Evolutionary conservation across 768 basidiomycete species (phyloP).

Genomic region (Suillus fuscotomentosus): DNA sequence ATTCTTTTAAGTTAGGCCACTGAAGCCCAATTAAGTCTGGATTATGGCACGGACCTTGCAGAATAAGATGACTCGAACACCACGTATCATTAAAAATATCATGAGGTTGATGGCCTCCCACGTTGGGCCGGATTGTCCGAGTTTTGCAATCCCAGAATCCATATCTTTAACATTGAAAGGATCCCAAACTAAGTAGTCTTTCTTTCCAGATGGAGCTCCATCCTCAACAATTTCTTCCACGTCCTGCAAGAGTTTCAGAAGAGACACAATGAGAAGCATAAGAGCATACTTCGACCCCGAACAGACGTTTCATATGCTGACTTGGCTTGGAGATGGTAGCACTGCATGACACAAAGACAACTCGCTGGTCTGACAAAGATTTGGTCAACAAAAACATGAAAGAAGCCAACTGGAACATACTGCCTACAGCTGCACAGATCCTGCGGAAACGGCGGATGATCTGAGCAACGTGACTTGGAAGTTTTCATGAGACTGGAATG

Average conservation of each 20-base stretch:
- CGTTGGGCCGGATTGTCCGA: constrained; percentile 59
- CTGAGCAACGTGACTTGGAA: constrained; percentile 71
- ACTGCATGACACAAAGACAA: constrained; percentile 80
- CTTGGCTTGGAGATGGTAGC: constrained; percentile 81
- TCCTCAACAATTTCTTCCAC: constrained; percentile 73
- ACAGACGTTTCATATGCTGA: constrained; percentile 74
- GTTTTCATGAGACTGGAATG: background rate
- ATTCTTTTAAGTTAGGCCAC: background rate
- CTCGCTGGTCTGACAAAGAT: constrained; percentile 39
- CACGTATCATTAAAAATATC: constrained; percentile 78
- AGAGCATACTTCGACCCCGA: constrained; percentile 51
- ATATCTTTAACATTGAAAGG: constrained; percentile 42
- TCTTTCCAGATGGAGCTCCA: constrained; percentile 78
- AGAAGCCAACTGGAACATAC: constrained; percentile 39
- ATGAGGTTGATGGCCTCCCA: constrained; percentile 71
- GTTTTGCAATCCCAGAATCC: constrained; percentile 49
- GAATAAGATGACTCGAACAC: constrained; percentile 83
- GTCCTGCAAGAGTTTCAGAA: constrained; percentile 31
- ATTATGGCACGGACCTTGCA: constrained; percentile 57
- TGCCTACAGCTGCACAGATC: constrained; percentile 75
- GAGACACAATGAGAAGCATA: background rate
- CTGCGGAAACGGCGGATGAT: constrained; percentile 75
- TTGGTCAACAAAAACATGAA: background rate
- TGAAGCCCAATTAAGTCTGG: background rate
- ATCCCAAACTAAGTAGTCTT: constrained; percentile 81